Evolutionary conservation across 2,329 filamentous ascomycete genomes (phyloP).

Genomic region (Neoarthrinium moseri): DNA sequence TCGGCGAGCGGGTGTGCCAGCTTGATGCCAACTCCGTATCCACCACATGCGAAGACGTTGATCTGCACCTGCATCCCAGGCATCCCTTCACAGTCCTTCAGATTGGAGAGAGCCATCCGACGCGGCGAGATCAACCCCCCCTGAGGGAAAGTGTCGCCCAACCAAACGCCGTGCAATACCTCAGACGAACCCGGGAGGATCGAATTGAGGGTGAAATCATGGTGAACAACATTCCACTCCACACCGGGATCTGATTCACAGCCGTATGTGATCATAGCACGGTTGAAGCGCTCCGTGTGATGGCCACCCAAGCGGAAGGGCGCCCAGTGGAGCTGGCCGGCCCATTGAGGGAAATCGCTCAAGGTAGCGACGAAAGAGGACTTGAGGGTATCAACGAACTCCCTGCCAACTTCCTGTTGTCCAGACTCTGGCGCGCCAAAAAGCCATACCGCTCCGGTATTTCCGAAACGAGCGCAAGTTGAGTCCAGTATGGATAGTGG

Average conservation of each 20-base stretch:
- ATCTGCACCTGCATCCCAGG: conserved; percentile 36
- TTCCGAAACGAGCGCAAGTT: conserved; percentile 36
- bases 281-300: conserved; percentile 28
- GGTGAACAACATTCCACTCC: conserved; percentile 32
- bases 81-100: conserved; percentile 25
- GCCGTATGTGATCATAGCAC: conserved; percentile 35
- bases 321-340: conserved; percentile 38
- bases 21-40: conserved; percentile 38
- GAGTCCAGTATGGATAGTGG: conserved; percentile 41
- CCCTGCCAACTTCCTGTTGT: background rate
- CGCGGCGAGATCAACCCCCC: conserved; percentile 30
- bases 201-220: conserved; percentile 22
- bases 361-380: conserved; percentile 32
- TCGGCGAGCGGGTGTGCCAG: conserved; percentile 44
- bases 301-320: conserved; percentile 17
- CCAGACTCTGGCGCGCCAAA: conserved; percentile 28
- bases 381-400: conserved; percentile 10
- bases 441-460: conserved; percentile 43
- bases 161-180: conserved; percentile 19
- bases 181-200: conserved; percentile 27
- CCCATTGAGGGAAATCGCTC: conserved; percentile 38
- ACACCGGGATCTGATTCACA: conserved; percentile 38
- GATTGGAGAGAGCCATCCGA: conserved; percentile 30
- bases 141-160: conserved; percentile 35
- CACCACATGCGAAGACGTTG: conserved; percentile 37